Conservation (phyloP, 257 asterid genomes). For the Solanum habrochaites region DNA sequence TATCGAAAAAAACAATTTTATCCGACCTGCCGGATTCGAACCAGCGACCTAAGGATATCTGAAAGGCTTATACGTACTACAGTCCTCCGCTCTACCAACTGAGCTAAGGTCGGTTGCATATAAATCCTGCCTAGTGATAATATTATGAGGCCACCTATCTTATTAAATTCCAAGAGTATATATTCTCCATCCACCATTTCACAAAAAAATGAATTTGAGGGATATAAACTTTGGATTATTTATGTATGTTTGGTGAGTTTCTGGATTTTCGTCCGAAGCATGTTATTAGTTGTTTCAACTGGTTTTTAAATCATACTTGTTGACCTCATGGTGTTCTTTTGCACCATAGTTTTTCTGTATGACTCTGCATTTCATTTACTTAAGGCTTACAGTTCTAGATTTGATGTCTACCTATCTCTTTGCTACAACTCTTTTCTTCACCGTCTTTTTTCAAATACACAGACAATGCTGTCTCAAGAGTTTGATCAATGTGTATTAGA, state of each 20-base stretch:
- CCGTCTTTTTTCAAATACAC: not conserved
- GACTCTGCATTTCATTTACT: too few species aligned
- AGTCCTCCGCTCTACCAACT: slow-evolving; percentile 5
- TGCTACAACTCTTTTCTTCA: not conserved
- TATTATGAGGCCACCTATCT: not conserved
- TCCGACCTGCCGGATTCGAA: slow-evolving; percentile 36
- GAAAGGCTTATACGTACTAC: not conserved
- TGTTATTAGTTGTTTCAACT: not conserved
- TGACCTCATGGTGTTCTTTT: too few species aligned
- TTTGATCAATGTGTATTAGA: not conserved
- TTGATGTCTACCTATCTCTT: not conserved
- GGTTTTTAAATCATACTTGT: not conserved
- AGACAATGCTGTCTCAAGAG: not conserved
- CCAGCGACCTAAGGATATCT: slow-evolving; percentile 27
- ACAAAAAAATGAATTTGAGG: not conserved
- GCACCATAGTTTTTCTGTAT: too few species aligned
- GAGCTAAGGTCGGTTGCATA: slow-evolving; percentile 1
- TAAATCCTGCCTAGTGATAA: not conserved
- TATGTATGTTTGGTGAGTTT: not conserved
- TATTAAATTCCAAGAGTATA: not conserved
- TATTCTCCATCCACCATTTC: not conserved
- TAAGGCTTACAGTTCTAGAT: too few species aligned
- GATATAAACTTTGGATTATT: not conserved
- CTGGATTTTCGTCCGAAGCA: not conserved
- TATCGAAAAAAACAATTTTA: not conserved